Conservation (phyloP, 352 stramenopile genomes). For the Phytophthora pisi region DNA sequence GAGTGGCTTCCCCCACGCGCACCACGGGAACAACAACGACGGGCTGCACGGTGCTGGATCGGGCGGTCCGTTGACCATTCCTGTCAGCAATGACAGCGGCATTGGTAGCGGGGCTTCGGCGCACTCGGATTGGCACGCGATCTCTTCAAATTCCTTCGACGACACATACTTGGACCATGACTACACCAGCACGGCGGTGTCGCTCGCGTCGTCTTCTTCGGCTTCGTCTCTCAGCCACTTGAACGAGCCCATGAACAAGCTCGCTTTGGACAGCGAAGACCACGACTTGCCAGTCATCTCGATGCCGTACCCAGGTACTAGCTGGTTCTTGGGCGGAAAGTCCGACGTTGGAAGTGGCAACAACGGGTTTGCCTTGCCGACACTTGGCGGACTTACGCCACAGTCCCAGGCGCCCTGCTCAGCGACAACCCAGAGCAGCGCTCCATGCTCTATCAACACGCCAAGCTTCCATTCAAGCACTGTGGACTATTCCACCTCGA, state of each 20-base stretch:
- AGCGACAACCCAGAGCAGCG: slow-evolving; percentile 16
- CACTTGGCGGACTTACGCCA: slow-evolving; percentile 29
- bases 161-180: slow-evolving; percentile 43
- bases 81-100: slow-evolving; percentile 15
- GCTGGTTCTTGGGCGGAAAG: slow-evolving; percentile 39
- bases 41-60: slow-evolving; percentile 4
- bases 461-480: slow-evolving; percentile 23
- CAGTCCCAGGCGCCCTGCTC: slow-evolving; percentile 13
- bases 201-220: slow-evolving; percentile 19
- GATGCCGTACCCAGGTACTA: slow-evolving; percentile 39
- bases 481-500: slow-evolving; percentile 10
- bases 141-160: slow-evolving; percentile 42
- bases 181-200: slow-evolving; percentile 24
- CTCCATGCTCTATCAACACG: slow-evolving; percentile 15
- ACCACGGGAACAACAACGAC: slow-evolving; percentile 3
- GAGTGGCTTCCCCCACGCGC: slow-evolving; percentile 2
- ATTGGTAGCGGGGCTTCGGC: slow-evolving; percentile 10
- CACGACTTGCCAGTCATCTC: slow-evolving; percentile 40
- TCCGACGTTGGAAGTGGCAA: slow-evolving; percentile 10
- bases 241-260: slow-evolving; percentile 38
- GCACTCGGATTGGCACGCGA: slow-evolving; percentile 38
- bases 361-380: slow-evolving; percentile 28
- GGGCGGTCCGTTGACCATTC: slow-evolving; percentile 9
- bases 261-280: slow-evolving; percentile 28
- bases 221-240: slow-evolving; percentile 30